Evolutionary conservation across 2,329 filamentous ascomycete species (phyloP), one percentile per base, ranked within the genome.

Genomic region (Hymenoscyphus occultus): DNA sequence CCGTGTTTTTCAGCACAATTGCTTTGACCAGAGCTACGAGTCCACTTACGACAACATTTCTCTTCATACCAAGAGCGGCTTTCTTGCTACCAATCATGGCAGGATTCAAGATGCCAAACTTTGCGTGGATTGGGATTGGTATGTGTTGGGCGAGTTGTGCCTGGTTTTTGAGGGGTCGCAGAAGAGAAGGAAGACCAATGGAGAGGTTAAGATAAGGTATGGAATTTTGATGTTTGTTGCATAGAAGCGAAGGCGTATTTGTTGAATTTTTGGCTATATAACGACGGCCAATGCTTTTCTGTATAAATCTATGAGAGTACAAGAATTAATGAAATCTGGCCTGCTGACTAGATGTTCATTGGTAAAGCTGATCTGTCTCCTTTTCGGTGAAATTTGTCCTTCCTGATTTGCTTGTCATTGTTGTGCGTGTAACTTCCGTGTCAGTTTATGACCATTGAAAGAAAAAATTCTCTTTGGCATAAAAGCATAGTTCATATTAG

Each of bases 111-210:
- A 77, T 84, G 76, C 80, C 81, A 0, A 77, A 78, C 12, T 81
- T 81, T 72, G 80, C 78, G 58, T 84, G 82, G 83, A 77, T 83
- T 5, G 82, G 82, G 0, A 78, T 84, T 10, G 72, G 76, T 5
- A 77, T 84, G 66, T 83, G 81, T 64, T 82, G 81, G 81, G 75
- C 78, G 5, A 80, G 79, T 66, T 81, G 79, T 70, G 67, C 77
- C 61, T 84, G 82, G 82, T 84, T 82, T 70, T 67, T 80, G 42
- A 71, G 78, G 10, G 78, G 77, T 5, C 74, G 79, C 64, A 77
- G 62, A 78, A 82, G 70, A 76, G 78, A 73, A n/a, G 73, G 71
- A 16, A 70, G 72, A 60, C 59, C 65, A 3, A 56, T 73, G n/a
- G 70, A 70, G 39, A 59, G 70, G 40, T 60, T 72, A 57, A 63